Base-by-base conservation (phyloP, 495 filamentous ascomycete genomes). In the Podospora australis region DNA sequence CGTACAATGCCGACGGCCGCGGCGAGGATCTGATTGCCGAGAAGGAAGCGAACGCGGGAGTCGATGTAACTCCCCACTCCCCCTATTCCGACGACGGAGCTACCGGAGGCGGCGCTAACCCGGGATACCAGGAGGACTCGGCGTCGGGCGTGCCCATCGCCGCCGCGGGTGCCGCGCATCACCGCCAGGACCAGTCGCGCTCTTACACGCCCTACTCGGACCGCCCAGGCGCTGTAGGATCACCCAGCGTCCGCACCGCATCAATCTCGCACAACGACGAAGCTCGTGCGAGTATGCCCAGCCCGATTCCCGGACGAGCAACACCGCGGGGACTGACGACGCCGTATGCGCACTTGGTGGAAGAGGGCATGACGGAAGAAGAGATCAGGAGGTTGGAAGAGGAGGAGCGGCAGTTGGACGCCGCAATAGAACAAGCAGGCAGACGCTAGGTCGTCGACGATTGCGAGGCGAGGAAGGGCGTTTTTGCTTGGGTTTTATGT, bases 301-400 rank as follows among this genome's bases (percentile, higher is more conserved):
- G 54, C 19, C 42, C 51, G n/a, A 48, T 39, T 4, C 48, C 59
- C 4, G 50, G 64, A 19, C 49, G 59, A 28, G 29, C 48, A 19
- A 54, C 63, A 17, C 55, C 61, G 34, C 46, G 53, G 13, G 54
- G 50, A 32, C 42, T 62, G 46, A 22, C 43, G 40, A 50, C 62
- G 43, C 62, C 56, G 7, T 73, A 70, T 40, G 68, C 70, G 22
- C 71, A 75, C 30, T 48, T 75, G 34, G 65, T 75, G 21, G 72
- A 75, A 50, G 71, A 74, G 30, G 72, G 69, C 45, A 75, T 75
- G 72, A 74, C 72, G 40, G 66, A 64, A 21, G 71, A 69, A 2
- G 67, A 75, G 50, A 70, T 75, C 19, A 54, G 64, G 24, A 43
- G 69, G 56, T 34, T 75, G 22, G 72, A 75, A 44, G 72, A 74